Evolutionary conservation across 108 stramenopile genomes (phyloP).

Genomic region (Skeletonema tropicum): DNA sequence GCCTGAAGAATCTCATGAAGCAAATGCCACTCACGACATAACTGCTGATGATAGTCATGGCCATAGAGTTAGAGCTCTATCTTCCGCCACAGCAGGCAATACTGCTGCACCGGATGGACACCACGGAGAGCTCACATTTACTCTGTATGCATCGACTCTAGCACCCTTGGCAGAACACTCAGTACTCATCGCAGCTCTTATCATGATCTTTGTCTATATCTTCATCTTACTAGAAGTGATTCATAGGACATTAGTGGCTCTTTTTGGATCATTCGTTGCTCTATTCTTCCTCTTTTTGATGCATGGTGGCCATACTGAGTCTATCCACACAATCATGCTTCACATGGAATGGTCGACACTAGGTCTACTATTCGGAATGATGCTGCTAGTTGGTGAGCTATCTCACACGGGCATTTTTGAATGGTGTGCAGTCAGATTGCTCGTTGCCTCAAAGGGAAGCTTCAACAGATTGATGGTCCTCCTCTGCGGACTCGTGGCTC

Average conservation of each 20-base stretch:
- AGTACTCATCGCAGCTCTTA: slow-evolving; percentile 57
- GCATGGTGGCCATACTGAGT: slow-evolving; percentile 54
- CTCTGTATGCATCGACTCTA: slow-evolving; percentile 36
- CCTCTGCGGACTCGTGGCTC: slow-evolving; percentile 52
- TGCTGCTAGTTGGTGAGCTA: slow-evolving; percentile 66
- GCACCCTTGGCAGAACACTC: slow-evolving; percentile 45
- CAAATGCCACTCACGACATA: slow-evolving; percentile 1
- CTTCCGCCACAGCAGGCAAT: neutral
- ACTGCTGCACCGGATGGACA: slow-evolving; percentile 15
- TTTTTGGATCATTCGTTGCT: slow-evolving; percentile 66
- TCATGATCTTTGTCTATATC: slow-evolving; percentile 68
- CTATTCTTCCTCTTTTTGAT: slow-evolving; percentile 60
- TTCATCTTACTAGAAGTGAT: slow-evolving; percentile 70
- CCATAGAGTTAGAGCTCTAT: neutral
- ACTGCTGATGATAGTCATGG: neutral
- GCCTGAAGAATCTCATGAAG: neutral
- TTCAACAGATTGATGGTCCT: slow-evolving; percentile 57
- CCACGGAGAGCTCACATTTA: slow-evolving; percentile 51
- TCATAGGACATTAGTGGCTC: slow-evolving; percentile 68
- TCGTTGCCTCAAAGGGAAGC: slow-evolving; percentile 54
- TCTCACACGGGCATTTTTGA: slow-evolving; percentile 74
- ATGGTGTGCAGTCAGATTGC: slow-evolving; percentile 63
- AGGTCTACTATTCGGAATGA: slow-evolving; percentile 75
- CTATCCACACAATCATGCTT: slow-evolving; percentile 53
- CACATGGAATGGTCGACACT: slow-evolving; percentile 67